phyloP scores from a whole-genome alignment of 257 asterid species.

The Cynanchum wilfordii region DNA sequence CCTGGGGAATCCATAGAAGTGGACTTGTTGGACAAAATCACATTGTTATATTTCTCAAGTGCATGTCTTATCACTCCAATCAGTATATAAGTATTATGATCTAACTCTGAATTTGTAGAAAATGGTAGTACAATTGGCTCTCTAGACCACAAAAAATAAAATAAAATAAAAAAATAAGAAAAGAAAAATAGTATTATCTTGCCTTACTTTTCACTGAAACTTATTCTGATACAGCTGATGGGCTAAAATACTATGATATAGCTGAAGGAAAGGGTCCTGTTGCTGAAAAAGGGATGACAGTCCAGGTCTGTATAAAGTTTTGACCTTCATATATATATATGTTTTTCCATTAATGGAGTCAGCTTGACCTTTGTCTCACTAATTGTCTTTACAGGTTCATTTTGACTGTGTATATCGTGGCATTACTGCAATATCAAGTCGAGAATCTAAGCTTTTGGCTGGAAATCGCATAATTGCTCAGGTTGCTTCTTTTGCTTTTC shows the following conservation, averaged over 20 bases:
- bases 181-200: not conserved
- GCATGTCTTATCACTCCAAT: not conserved
- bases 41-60: not conserved
- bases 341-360: not conserved
- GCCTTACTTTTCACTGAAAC: conserved; percentile 13
- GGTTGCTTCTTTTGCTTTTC: conserved; percentile 41
- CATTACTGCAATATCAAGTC: conserved; percentile 90
- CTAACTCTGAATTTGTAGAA: not conserved
- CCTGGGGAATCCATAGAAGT: not conserved
- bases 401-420: conserved; percentile 88
- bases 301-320: conserved; percentile 45
- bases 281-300: conserved; percentile 75
- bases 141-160: too few relatives aligned
- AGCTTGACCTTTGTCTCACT: conserved; percentile 19
- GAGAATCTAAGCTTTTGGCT: conserved; percentile 92
- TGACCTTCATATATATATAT: conserved; percentile 4
- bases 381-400: conserved; percentile 52
- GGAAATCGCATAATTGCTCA: conserved; percentile 90
- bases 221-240: conserved; percentile 63
- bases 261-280: conserved; percentile 78
- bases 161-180: too few relatives aligned
- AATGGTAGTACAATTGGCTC: not conserved
- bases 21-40: not conserved
- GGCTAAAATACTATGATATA: conserved; percentile 76
- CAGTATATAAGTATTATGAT: not conserved